A percentile compares a stretch with the other conserved stretches of the same genome.
Conservation (phyloP, 805 yeast species). For the Saccharomycopsis guyanensis region DNA sequence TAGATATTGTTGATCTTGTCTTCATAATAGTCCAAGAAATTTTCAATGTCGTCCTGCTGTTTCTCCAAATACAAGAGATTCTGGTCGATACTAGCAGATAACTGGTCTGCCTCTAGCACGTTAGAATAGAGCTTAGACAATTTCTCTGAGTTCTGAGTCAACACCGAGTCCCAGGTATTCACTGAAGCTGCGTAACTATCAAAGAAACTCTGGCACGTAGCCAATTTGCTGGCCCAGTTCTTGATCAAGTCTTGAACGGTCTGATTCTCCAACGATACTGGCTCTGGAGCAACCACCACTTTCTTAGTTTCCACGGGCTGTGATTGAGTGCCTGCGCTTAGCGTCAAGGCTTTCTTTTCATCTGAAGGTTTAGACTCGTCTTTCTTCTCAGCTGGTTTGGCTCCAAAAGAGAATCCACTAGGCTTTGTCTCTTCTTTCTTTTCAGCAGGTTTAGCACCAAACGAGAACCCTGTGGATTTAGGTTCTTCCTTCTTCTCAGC, state of each 20-base stretch:
- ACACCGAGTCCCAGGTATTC: conserved; percentile 76
- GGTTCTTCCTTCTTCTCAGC: conserved; percentile 16
- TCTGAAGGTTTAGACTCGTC: conserved; percentile 14
- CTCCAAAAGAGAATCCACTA: conserved; percentile 6
- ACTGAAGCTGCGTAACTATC: conserved; percentile 67
- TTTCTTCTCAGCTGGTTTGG: conserved; percentile 18
- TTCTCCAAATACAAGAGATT: conserved; percentile 76
- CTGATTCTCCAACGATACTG: conserved; percentile 77
- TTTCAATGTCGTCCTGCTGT: conserved; percentile 88
- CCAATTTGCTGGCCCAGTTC: conserved; percentile 85
- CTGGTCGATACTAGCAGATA: conserved; percentile 82
- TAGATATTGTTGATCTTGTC: conserved; percentile 46
- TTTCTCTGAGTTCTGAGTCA: conserved; percentile 81
- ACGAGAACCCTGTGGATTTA: conserved; percentile 15
- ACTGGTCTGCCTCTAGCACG: conserved; percentile 74
- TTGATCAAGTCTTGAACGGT: conserved; percentile 88
- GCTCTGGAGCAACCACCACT: conserved; percentile 47
- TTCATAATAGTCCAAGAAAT: conserved; percentile 76
- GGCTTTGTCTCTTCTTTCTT: conserved; percentile 21
- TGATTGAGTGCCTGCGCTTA: conserved; percentile 18
- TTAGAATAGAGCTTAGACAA: conserved; percentile 71
- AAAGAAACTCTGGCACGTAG: conserved; percentile 67
- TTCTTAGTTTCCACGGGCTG: conserved; percentile 18
- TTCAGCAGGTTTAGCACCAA: conserved; percentile 28
- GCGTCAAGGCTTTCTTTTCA: conserved; percentile 22